Percentiles rank a stretch among this genome's conserved stretches.
These are phyloP conservation scores for Fusarium nodosum DNA, from an alignment of 2,329 filamentous ascomycete species.

Conservation along the genomic window DNA sequence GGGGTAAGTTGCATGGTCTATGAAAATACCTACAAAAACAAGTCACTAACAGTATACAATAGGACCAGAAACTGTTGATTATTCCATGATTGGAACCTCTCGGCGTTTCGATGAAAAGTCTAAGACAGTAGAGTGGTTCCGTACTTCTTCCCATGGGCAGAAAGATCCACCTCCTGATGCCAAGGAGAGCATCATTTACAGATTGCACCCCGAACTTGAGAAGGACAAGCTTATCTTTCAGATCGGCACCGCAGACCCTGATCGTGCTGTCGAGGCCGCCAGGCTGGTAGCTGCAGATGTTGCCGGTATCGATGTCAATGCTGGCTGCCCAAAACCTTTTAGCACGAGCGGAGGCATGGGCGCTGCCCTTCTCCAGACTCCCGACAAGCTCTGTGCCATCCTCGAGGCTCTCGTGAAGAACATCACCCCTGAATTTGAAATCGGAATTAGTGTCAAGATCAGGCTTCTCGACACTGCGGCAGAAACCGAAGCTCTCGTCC, in stretches of 20 bases:
- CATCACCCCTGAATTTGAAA: constrained; percentile 81
- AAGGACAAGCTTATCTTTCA: constrained; percentile 86
- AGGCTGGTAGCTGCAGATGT: constrained; percentile 88
- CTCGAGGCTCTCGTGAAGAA: constrained; percentile 84
- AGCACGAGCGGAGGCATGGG: constrained; percentile 96
- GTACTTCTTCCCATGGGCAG: constrained; percentile 77
- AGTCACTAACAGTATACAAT: constrained; percentile 11
- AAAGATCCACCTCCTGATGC: constrained; percentile 67
- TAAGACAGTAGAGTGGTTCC: constrained; percentile 86
- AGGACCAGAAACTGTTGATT: constrained; percentile 95
- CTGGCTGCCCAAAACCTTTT: constrained; percentile 98
- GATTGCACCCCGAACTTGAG: constrained; percentile 84
- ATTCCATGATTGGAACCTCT: constrained; percentile 88
- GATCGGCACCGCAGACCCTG: constrained; percentile 87
- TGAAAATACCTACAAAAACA: background rate
- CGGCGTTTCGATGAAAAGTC: constrained; percentile 82
- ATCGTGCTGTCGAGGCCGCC: constrained; percentile 85
- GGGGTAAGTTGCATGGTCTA: constrained; percentile 71
- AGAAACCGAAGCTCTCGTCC: constrained; percentile 82
- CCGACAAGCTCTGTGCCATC: constrained; percentile 86
- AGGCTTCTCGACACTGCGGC: constrained; percentile 83
- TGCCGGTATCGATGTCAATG: constrained; percentile 95
- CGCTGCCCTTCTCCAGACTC: constrained; percentile 86
- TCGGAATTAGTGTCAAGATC: constrained; percentile 98
- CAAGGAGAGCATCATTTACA: constrained; percentile 81